These are phyloP conservation scores for Linnemannia hyalina DNA, from an alignment of 192 early-diverging fungal species.

Conservation along the genomic window DNA sequence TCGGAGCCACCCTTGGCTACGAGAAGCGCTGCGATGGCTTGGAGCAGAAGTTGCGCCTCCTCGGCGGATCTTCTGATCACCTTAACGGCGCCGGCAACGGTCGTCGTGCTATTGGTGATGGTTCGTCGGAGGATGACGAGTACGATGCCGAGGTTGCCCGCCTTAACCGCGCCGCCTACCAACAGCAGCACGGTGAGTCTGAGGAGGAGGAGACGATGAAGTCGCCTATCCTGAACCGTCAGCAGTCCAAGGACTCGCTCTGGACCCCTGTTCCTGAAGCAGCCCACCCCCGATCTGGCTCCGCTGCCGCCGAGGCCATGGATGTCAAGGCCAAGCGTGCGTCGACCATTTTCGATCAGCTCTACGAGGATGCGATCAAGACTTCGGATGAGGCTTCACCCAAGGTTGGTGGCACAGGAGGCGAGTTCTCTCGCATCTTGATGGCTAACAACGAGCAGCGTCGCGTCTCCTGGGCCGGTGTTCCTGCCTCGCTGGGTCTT, in stretches of 20 bases:
- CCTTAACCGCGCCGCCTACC: conserved; percentile 20
- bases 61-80: conserved; percentile 29
- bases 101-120: conserved; percentile 7
- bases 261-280: conserved; percentile 46
- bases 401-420: conserved; percentile 53
- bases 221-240: conserved; percentile 6
- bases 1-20: conserved; percentile 60
- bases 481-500: conserved; percentile 10
- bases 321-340: conserved; percentile 51
- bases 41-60: conserved; percentile 51
- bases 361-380: conserved; percentile 55
- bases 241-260: conserved; percentile 18
- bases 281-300: conserved; percentile 40
- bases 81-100: neutral
- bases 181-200: neutral
- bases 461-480: conserved; percentile 53
- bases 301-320: conserved; percentile 32
- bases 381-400: conserved; percentile 45
- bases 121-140: conserved; percentile 55
- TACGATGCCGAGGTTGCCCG: conserved; percentile 52
- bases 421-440: conserved; percentile 53
- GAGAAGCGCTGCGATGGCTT: conserved; percentile 60
- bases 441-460: conserved; percentile 46
- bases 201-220: neutral
- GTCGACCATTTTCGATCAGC: conserved; percentile 51